Evolutionary conservation across 176 grass and related monocot species (phyloP), one percentile per base, ranked within the genome.

Genomic region (Carex kokanica): DNA sequence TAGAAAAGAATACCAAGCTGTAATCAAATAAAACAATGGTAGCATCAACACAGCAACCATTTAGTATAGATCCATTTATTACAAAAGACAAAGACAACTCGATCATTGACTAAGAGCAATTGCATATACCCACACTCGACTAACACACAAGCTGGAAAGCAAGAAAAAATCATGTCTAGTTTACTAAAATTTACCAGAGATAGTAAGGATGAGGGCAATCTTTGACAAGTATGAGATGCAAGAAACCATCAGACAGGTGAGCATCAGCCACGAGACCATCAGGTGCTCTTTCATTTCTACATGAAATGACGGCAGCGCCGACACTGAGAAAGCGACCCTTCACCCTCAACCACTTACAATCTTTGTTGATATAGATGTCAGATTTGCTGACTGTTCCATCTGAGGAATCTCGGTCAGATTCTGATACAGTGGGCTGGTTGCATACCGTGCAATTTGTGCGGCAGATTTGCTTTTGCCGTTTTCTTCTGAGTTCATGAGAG

Each of bases 281-380:
- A 67, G 95, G 95, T 45, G 95, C 90, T 88, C 84, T 90, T 90
- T 98, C 95, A 72, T 98, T 98, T 85, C 95, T 88, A 59, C 95
- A 95, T 55, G 92, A 94, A 88, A 98, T 98, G 62, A 93, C 83
- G 41, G 95, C 95, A 45, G 90, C 95, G 52, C 95, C 95, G 64
- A 98, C 73, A 56, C 95, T 93, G 63, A 98, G 86, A 88, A 92
- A 95, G 59, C 77, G 84, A 68, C 95, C 95, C 80, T 93, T 71
- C 10, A 85, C 91, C 78, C 77, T 86, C 43, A 74, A 58, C 95
- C 95, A 98, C 84, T 89, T 95, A 6, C 85, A 64, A 56, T 91
- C 91, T 60, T 23, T 66, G 40, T 64, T 11, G 13, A 4, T 23
- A 81, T 81, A 18, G 14, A 65, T 85, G 64, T 60, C 64, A 65